Conservation (phyloP, 345 rosid genomes). For the Salix exigua region DNA sequence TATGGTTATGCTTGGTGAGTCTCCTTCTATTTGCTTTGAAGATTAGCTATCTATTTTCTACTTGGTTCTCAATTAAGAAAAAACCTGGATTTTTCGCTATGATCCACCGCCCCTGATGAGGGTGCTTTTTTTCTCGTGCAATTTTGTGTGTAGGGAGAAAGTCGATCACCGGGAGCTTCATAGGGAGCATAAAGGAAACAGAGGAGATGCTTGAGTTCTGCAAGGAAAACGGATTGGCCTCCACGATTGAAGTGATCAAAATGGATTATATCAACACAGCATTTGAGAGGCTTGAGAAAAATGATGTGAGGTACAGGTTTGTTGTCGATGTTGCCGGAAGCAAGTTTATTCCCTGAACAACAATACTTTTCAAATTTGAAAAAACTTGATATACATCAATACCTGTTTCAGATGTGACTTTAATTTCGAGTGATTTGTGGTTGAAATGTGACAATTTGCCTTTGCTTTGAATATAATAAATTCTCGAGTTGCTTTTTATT, state of each 20-base stretch:
- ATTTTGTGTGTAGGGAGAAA: constrained; percentile 55
- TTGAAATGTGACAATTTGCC: neutral
- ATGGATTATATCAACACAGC: constrained; percentile 84
- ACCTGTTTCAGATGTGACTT: neutral
- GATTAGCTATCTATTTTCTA: neutral
- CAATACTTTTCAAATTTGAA: neutral
- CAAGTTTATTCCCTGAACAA: constrained; percentile 44
- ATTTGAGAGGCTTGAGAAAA: constrained; percentile 80
- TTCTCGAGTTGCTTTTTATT: neutral
- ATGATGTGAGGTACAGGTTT: constrained; percentile 88
- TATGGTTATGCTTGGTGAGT: constrained; percentile 77
- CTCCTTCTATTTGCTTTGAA: neutral
- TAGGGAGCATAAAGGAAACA: constrained; percentile 82
- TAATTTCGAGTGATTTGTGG: neutral
- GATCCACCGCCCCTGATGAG: neutral
- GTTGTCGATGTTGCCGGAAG: constrained; percentile 89
- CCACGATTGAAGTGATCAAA: constrained; percentile 75
- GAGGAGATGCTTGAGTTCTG: constrained; percentile 83
- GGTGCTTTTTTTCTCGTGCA: neutral
- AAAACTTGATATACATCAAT: neutral
- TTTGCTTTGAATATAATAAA: neutral
- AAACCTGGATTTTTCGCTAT: neutral
- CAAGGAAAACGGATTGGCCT: constrained; percentile 53
- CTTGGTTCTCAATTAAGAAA: neutral
- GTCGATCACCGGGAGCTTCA: constrained; percentile 65